Evolutionary conservation across 2,329 filamentous ascomycete species (phyloP).

Genomic region (Talaromyces sp.): DNA sequence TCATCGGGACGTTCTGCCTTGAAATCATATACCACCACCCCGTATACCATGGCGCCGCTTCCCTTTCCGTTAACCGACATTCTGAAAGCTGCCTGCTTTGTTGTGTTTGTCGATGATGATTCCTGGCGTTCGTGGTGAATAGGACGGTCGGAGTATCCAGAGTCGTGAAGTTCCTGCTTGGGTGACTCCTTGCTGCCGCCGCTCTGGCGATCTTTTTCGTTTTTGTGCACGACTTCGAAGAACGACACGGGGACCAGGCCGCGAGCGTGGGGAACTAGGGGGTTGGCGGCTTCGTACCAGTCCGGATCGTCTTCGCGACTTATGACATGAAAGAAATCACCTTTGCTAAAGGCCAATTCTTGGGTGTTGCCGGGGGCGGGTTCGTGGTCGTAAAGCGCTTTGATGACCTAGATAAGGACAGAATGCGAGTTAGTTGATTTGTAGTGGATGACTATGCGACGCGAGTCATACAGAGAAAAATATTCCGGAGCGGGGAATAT

Average conservation of each 20-base stretch:
- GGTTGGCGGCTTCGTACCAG: conserved; percentile 99
- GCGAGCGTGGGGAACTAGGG: conserved; percentile 73
- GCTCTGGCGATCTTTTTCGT: conserved; percentile 88
- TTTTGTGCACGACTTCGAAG: conserved; percentile 89
- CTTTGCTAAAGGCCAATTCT: conserved; percentile 86
- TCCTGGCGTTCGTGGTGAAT: conserved; percentile 32
- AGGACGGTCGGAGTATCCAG: conserved; percentile 71
- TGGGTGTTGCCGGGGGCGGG: conserved; percentile 64
- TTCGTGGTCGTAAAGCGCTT: conserved; percentile 90
- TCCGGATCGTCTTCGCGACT: conserved; percentile 89
- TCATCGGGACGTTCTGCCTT: conserved; percentile 93
- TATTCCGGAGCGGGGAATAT: background rate
- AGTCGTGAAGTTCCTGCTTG: conserved; percentile 74
- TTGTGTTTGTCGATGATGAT: conserved; percentile 29
- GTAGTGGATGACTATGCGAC: background rate
- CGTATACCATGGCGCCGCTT: conserved; percentile 85
- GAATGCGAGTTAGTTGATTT: conserved; percentile 5
- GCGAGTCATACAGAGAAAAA: background rate
- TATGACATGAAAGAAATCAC: conserved; percentile 98
- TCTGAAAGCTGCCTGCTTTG: conserved; percentile 35
- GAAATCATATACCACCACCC: conserved; percentile 96
- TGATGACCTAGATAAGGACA: conserved; percentile 69
- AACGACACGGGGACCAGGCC: conserved; percentile 91
- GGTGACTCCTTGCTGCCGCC: conserved; percentile 59
- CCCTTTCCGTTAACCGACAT: conserved; percentile 50